These are phyloP conservation scores for Urtica urens DNA, from an alignment of 306 rosid species.

Conservation along the genomic window DNA sequence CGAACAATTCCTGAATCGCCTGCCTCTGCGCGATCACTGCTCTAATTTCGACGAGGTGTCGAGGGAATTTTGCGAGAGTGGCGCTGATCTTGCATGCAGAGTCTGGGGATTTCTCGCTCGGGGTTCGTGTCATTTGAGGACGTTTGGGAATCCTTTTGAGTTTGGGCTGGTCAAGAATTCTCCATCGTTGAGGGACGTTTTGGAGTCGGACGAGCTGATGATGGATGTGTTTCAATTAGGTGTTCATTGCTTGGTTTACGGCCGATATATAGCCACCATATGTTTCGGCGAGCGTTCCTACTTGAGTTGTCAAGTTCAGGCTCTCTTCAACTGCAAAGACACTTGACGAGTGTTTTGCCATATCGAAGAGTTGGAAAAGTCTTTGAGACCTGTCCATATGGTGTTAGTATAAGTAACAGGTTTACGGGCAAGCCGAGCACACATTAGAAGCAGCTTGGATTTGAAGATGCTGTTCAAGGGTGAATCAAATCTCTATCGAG, in stretches of 20 bases:
- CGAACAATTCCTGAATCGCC: constrained; percentile 21
- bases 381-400: too few relatives aligned
- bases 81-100: constrained; percentile 17
- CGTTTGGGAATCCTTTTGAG: constrained; percentile 35
- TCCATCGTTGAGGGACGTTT: constrained; percentile 2
- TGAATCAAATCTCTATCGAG: too few relatives aligned
- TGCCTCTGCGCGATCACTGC: constrained; percentile 10
- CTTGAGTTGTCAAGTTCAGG: constrained; percentile 23
- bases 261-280: constrained; percentile 42
- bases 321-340: constrained; percentile 22
- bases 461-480: too few relatives aligned
- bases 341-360: too few relatives aligned
- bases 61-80: constrained; percentile 30
- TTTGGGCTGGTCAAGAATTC: constrained; percentile 26
- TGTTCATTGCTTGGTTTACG: constrained; percentile 51
- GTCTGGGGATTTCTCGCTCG: constrained; percentile 39
- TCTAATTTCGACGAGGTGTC: constrained; percentile 32
- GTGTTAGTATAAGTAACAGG: too few relatives aligned
- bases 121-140: constrained; percentile 31
- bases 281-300: constrained; percentile 42
- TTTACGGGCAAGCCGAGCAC: too few relatives aligned
- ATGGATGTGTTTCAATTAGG: constrained; percentile 31
- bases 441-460: too few relatives aligned
- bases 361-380: too few relatives aligned
- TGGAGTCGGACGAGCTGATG: too few relatives aligned